phyloP scores from a whole-genome alignment of 345 rosid species.

The Camelina sativa region DNA sequence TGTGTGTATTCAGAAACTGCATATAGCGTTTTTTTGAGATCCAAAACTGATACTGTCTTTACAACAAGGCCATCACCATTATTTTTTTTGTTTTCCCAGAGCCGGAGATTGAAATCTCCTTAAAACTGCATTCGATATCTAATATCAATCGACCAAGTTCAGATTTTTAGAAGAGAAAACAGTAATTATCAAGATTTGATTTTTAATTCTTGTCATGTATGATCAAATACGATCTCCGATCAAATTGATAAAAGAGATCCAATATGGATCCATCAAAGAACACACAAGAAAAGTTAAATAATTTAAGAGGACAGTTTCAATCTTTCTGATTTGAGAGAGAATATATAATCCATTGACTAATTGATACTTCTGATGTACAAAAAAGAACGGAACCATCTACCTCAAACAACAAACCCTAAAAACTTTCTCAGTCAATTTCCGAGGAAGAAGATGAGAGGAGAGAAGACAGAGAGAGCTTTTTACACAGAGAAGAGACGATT shows the following conservation, averaged over 20 bases:
- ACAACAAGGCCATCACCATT: not conserved
- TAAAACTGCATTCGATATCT: constrained; percentile 1
- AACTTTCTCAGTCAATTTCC: constrained; percentile 25
- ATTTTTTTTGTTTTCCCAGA: not conserved
- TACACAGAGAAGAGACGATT: constrained; percentile 34
- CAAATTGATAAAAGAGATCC: constrained; percentile 2
- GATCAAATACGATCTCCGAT: not conserved
- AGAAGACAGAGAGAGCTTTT: constrained; percentile 34
- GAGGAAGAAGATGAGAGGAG: constrained; percentile 35
- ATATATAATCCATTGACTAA: constrained; percentile 17
- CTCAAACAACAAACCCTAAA: constrained; percentile 34
- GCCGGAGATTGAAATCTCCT: not conserved
- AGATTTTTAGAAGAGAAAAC: not conserved
- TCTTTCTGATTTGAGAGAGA: not conserved
- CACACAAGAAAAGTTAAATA: not conserved
- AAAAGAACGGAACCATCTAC: constrained; percentile 21
- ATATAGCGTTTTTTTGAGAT: not conserved
- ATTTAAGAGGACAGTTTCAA: not conserved
- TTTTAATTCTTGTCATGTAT: not conserved
- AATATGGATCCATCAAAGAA: constrained; percentile 1
- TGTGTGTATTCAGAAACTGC: not conserved
- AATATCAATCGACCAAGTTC: constrained; percentile 7
- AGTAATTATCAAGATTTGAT: not conserved
- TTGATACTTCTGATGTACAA: constrained; percentile 41
- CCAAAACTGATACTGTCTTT: not conserved